Evolutionary conservation across 176 grass and related monocot genomes (phyloP), one percentile per base, ranked within the genome.

Genomic region (Avena sativa): DNA sequence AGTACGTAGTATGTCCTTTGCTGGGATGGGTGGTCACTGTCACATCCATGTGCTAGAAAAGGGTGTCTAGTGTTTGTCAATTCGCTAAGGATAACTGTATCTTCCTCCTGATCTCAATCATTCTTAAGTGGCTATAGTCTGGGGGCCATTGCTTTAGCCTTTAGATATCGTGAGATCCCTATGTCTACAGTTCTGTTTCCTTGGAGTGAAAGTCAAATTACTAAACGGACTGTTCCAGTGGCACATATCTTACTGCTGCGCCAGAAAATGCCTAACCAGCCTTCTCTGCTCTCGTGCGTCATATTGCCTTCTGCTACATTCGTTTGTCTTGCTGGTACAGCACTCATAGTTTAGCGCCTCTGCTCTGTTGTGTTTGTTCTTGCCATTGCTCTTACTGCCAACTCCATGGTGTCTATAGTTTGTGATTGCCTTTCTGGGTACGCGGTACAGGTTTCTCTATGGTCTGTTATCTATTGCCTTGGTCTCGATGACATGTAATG

Each of bases 11-110:
- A 66, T 32, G 47, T 36, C 84, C 79, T 90, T 73, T 79, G 72
- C 62, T 86, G 30, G 30, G 46, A 61, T 78, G 44, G 47, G 84
- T 79, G 74, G 80, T 79, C 80, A 79, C 74, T 79, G 55, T 90
- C 89, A 83, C 55, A 83, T 47, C 85, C 80, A 90, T 84, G 89
- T 90, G 80, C 80, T 74, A 53, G 2, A 79, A 89, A 90, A 84
- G 66, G 21, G 83, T 72, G 65, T 87, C 62, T 72, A 83, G 73
- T 79, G 52, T 78, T 78, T 79, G 65, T 83, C 89, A 65, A 87
- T 66, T 83, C 65, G 23, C 47, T 64, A 70, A 82, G 79, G 89
- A 79, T 87, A 79, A 83, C 56, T 79, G 84, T 83, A 85, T 74
- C 89, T 72, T 66, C 34, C 34, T 83, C 66, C 34, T 79, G 56